Evolutionary conservation across 148 eudicot species (phyloP), one percentile per base, ranked within the genome.

Genomic region (Camellia lanceoleosa): DNA sequence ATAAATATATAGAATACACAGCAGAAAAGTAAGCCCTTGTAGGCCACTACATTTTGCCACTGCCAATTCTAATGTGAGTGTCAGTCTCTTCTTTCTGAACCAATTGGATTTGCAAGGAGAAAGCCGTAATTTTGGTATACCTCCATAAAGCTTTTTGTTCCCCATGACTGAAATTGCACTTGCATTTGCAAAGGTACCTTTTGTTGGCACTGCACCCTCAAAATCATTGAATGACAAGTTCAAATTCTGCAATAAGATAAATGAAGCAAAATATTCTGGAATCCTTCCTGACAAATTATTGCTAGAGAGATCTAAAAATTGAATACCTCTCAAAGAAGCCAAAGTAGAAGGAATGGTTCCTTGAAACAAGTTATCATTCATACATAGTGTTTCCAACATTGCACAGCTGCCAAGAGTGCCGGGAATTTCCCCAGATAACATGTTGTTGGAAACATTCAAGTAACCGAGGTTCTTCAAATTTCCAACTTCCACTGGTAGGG

Each of bases 121-220:
- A 6, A 86, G 51, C 16, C 74, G 75, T 1, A 68, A 23, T 69
- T 63, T 68, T 10, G 77, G 46, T 12, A 76, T 15, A 19, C 87
- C 87, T 20, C 89, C 89, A 68, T 83, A 86, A 0, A 86, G 83
- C 64, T 10, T 62, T 2, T 5, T 76, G 73, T 86, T 86, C 16
- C 89, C 87, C 3, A 30, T 3, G 38, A 86, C 0, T 8, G 75
- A 80, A 30, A 82, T 51, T 14, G 49, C 82, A 52, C 66, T 68
- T 23, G 47, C 49, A 64, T 87, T 84, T 1, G 46, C 4, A 44
- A 86, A 84, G 42, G 70, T 20, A 2, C 87, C 83, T 16, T 13
- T 42, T n/a, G 6, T 72, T 8, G 88, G 88, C 14, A 86, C 77
- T 56, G 70, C 82, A 62, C 88, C 88, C 78, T 83, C 82, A 70